phyloP scores from a whole-genome alignment of 495 filamentous ascomycete genomes.

The Halenospora varia region DNA sequence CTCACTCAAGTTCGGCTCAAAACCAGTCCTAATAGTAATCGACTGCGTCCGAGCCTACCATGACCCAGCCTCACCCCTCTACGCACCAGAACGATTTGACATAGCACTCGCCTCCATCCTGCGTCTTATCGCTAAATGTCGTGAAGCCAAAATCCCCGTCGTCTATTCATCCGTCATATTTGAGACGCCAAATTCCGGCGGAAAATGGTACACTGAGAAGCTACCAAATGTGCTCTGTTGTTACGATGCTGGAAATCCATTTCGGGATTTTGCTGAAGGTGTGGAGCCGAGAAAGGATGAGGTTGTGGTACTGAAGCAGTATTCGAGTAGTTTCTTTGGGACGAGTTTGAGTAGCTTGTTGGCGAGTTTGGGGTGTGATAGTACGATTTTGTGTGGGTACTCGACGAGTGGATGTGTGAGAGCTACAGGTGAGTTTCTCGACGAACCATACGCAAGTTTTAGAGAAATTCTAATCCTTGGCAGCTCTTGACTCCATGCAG shows the following conservation, averaged over 20 bases:
- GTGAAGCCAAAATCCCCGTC: neutral
- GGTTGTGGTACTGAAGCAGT: slow-evolving; percentile 3
- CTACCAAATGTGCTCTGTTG: slow-evolving; percentile 5
- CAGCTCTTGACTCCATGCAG: slow-evolving; percentile 7
- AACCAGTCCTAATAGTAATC: slow-evolving; percentile 8
- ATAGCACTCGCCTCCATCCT: slow-evolving; percentile 5
- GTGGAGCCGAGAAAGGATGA: slow-evolving; percentile 6
- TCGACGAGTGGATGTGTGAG: slow-evolving; percentile 4
- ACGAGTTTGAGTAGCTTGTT: slow-evolving; percentile 6
- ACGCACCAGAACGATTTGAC: slow-evolving; percentile 10
- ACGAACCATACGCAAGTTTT: neutral
- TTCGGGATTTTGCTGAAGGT: slow-evolving; percentile 8
- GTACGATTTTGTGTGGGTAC: slow-evolving; percentile 9
- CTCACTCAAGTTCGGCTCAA: slow-evolving; percentile 2
- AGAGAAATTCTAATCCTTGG: neutral
- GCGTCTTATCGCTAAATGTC: slow-evolving; percentile 4
- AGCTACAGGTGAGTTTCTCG: slow-evolving; percentile 1
- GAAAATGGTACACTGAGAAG: slow-evolving; percentile 9
- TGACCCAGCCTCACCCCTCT: slow-evolving; percentile 5
- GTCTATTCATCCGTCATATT: slow-evolving; percentile 6
- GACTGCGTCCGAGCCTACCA: slow-evolving; percentile 7
- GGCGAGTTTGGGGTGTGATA: slow-evolving; percentile 3
- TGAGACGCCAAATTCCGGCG: slow-evolving; percentile 3
- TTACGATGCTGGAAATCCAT: slow-evolving; percentile 9
- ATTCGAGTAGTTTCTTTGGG: slow-evolving; percentile 10